Base-by-base conservation (phyloP, 495 filamentous ascomycete species). In the Podospora pseudocomata region DNA sequence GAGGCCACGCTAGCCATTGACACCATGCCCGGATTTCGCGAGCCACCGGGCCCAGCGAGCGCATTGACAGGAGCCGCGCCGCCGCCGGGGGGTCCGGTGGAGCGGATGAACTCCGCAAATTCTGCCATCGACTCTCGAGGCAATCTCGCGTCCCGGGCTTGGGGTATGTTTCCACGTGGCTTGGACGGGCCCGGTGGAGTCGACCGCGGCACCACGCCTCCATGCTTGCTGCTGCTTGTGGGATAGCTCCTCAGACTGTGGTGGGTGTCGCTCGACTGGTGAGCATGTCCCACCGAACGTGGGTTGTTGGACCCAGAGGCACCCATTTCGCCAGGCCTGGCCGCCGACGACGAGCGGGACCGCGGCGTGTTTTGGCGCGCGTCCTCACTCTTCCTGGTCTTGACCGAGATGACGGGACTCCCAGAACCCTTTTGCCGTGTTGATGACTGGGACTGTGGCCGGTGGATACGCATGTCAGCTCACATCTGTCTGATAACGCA, bases 41-140 rank as follows among this genome's bases (percentile, higher is more conserved):
- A 19, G 28, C 68, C 59, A 27, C 63, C 68, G 3, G 65, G 26
- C 30, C 55, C 53, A 26, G 19, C 18, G 13, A 67, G 60, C 63
- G 70, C 58, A 61, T 65, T 64, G 76, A 57, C 63, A 70, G 67
- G 30, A 69, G 57, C 61, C 4, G 56, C 64, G 56, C 68, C 75
- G 9, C 77, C 79, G 27, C 78, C 78, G 61, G 79, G 73, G 5
- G 93, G 92, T n/a, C 91, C 92, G 26, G 92, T 92, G 15, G 90
- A 89, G 67, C 90, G 89, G 74, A 94, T 89, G 71, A 96, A 96
- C 62, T 96, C 91, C 19, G 92, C 91, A 76, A 97, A 90, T 63
- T 96, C 92, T 34, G 85, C 81, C 30, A 90, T 84, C 0, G 90
- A 90, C 59, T 90, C 88, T 5, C 83, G 79, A 28, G 85, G 80